Percentiles rank a stretch among this genome's conserved stretches.
phyloP scores from a whole-genome alignment of 192 early-diverging fungal species.

The Chytriomyces confervae region DNA sequence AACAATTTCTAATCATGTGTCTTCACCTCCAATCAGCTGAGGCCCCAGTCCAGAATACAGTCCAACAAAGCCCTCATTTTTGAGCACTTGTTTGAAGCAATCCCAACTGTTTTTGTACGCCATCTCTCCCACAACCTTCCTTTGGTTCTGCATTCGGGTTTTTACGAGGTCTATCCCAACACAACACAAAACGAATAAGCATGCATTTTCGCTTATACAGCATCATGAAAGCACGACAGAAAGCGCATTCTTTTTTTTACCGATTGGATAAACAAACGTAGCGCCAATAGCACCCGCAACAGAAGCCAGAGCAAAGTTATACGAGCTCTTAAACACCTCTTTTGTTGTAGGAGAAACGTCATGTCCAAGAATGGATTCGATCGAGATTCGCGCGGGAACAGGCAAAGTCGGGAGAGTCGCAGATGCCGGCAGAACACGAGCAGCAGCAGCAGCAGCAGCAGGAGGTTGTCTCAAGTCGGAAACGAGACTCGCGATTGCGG shows the following conservation, averaged over 20 bases:
- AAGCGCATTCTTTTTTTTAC: conserved; percentile 7
- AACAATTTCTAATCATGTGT: conserved; percentile 90
- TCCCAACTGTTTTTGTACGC: conserved; percentile 95
- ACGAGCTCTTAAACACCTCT: conserved; percentile 63
- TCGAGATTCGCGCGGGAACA: not conserved
- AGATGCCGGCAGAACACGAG: too few relatives aligned
- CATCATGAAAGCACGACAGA: too few relatives aligned
- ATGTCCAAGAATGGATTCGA: conserved; percentile 17
- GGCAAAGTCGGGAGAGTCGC: too few relatives aligned
- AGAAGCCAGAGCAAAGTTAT: conserved; percentile 82
- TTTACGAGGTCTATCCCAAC: conserved; percentile 89
- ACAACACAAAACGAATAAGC: conserved; percentile 42
- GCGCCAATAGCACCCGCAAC: conserved; percentile 94
- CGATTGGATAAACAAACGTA: conserved; percentile 91
- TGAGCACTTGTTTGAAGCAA: conserved; percentile 95
- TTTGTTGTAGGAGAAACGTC: conserved; percentile 32
- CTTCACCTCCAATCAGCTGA: conserved; percentile 78
- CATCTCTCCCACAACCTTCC: conserved; percentile 84
- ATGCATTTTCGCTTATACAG: not conserved
- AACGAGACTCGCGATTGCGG: too few relatives aligned
- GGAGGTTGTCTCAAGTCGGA: too few relatives aligned
- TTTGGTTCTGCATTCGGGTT: conserved; percentile 98
- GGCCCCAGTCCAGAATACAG: conserved; percentile 93
- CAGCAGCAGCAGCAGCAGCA: too few relatives aligned
- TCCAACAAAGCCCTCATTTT: conserved; percentile 87